A percentile compares a stretch with the other conserved stretches of the same genome.
These are phyloP conservation scores for Hyparrhenia diplandra DNA, from an alignment of 176 grass and related monocot species.

Conservation along the genomic window DNA sequence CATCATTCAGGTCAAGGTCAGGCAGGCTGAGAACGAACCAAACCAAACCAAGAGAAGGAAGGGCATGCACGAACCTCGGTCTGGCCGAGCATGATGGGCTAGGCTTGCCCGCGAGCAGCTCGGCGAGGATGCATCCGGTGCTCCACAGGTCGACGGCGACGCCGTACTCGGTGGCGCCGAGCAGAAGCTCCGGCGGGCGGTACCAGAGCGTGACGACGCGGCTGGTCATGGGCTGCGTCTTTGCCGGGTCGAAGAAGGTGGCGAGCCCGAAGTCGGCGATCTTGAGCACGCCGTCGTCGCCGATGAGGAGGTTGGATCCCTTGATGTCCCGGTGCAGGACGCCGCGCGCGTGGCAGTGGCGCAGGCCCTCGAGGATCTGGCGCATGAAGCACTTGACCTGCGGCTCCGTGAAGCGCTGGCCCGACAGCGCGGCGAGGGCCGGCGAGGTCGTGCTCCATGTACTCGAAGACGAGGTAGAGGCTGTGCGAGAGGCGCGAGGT, in stretches of 20 bases:
- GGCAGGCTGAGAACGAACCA: no score
- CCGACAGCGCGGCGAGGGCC: constrained; percentile 55
- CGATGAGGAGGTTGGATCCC: constrained; percentile 65
- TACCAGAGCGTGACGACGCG: constrained; percentile 94
- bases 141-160: constrained; percentile 68
- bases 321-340: constrained; percentile 73
- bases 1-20: no score
- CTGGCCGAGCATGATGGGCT: no score
- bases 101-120: constrained; percentile 60
- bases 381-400: constrained; percentile 63
- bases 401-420: constrained; percentile 53
- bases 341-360: constrained; percentile 49
- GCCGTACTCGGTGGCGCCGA: constrained; percentile 62
- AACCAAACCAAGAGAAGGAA: no score
- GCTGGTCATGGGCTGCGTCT: constrained; percentile 54
- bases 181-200: constrained; percentile 88
- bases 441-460: constrained; percentile 81
- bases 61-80: no score
- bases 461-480: constrained; percentile 81
- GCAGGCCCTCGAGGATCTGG: constrained; percentile 52
- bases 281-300: constrained; percentile 39
- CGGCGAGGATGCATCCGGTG: constrained; percentile 66
- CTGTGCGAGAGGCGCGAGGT: no score
- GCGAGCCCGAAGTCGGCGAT: constrained; percentile 72
- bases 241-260: constrained; percentile 43